These are phyloP conservation scores for Pichia sp. DNA, from an alignment of 1,139 yeast species.

Conservation along the genomic window DNA sequence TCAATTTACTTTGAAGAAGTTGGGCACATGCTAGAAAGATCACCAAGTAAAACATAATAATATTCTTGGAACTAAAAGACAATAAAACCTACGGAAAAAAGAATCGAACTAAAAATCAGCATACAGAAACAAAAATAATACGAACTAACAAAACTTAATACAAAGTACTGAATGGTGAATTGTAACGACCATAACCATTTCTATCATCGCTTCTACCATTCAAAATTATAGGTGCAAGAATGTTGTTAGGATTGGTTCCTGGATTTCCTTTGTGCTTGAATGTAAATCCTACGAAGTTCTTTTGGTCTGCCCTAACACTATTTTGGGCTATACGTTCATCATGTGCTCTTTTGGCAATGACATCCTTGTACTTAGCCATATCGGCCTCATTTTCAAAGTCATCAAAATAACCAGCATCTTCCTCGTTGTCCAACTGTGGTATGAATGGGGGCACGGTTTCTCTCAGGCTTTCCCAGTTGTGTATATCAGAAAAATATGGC, in stretches of 20 bases:
- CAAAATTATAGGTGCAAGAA: slow-evolving; percentile 29
- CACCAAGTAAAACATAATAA: not conserved
- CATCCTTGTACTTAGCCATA: slow-evolving; percentile 97
- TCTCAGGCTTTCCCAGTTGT: slow-evolving; percentile 67
- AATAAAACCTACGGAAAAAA: not conserved
- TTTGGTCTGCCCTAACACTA: slow-evolving; percentile 48
- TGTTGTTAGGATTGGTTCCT: slow-evolving; percentile 39
- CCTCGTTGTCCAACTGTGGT: slow-evolving; percentile 93
- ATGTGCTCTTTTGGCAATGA: slow-evolving; percentile 36
- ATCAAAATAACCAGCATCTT: slow-evolving; percentile 98
- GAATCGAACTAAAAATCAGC: not conserved
- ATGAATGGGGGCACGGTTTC: slow-evolving; percentile 83
- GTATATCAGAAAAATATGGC: slow-evolving; percentile 75
- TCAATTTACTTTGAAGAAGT: too few species aligned
- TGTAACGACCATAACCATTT: slow-evolving; percentile 23
- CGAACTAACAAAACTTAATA: slow-evolving; percentile 20
- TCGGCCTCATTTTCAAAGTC: slow-evolving; percentile 95
- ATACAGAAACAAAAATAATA: slow-evolving; percentile 1
- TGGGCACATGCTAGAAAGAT: too few species aligned
- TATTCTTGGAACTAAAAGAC: not conserved
- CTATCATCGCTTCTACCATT: slow-evolving; percentile 20
- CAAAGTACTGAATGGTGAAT: slow-evolving; percentile 34
- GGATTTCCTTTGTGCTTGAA: slow-evolving; percentile 82
- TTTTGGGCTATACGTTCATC: slow-evolving; percentile 71
- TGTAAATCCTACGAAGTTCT: slow-evolving; percentile 92